These are phyloP conservation scores for Spizellomyces punctatus DNA, from an alignment of 192 early-diverging fungal species.

Conservation along the genomic window DNA sequence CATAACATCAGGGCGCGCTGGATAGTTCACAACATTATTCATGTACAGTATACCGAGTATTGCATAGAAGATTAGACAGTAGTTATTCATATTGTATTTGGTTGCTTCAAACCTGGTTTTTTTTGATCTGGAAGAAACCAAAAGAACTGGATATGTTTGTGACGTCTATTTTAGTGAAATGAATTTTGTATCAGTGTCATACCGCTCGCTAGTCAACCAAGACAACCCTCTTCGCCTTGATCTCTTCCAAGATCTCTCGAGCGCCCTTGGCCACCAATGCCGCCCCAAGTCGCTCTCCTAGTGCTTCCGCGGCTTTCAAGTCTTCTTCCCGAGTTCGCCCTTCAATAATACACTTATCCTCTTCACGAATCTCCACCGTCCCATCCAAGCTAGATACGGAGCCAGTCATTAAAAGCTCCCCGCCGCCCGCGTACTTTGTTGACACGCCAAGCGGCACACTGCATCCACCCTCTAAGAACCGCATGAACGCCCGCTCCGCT, in stretches of 20 bases:
- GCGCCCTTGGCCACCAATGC: constrained; percentile 57
- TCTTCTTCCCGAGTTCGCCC: constrained; percentile 13
- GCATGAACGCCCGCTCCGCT: constrained; percentile 86
- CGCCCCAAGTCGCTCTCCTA: constrained; percentile 52
- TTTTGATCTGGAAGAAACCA: too few species aligned
- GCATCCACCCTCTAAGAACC: constrained; percentile 89
- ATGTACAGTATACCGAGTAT: too few species aligned
- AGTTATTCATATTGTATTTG: too few species aligned
- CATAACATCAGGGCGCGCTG: too few species aligned
- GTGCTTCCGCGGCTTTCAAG: constrained; percentile 30
- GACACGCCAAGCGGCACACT: constrained; percentile 90
- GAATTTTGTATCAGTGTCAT: too few species aligned
- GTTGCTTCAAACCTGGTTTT: too few species aligned
- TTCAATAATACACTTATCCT: constrained; percentile 26
- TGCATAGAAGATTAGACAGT: too few species aligned
- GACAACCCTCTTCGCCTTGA: constrained; percentile 26
- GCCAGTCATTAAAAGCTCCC: constrained; percentile 58
- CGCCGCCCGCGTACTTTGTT: constrained; percentile 30
- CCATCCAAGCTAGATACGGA: constrained; percentile 83
- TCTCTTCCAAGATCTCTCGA: constrained; percentile 53
- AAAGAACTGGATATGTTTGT: too few species aligned
- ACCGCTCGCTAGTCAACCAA: too few species aligned
- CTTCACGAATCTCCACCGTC: constrained; percentile 55
- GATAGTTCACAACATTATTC: too few species aligned
- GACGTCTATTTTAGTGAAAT: too few species aligned